Evolutionary conservation across 108 stramenopile species (phyloP).

Genomic region (Asterionellopsis glacialis): DNA sequence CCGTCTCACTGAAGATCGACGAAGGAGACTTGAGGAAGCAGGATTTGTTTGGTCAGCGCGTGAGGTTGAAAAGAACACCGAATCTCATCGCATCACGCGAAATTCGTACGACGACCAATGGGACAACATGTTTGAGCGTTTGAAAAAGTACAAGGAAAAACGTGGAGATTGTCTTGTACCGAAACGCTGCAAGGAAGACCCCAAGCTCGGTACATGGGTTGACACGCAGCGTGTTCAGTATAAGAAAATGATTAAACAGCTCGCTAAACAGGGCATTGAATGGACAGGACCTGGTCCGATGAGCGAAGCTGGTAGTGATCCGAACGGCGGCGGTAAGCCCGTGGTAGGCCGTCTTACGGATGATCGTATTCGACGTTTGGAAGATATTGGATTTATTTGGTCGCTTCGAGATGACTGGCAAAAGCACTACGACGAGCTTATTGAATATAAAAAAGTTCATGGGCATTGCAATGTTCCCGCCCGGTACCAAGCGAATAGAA

Average conservation of each 20-base stretch:
- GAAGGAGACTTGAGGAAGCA: slow-evolving; percentile 29
- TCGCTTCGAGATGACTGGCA: slow-evolving; percentile 55
- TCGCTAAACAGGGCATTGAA: slow-evolving; percentile 17
- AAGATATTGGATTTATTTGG: slow-evolving; percentile 71
- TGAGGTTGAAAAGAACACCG: slow-evolving; percentile 21
- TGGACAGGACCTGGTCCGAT: neutral
- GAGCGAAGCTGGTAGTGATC: neutral
- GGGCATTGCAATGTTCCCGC: slow-evolving; percentile 81
- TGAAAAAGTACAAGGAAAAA: slow-evolving; percentile 36
- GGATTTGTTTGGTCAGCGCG: slow-evolving; percentile 55
- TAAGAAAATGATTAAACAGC: slow-evolving; percentile 38
- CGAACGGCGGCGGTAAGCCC: slow-evolving; percentile 15
- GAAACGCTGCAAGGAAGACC: slow-evolving; percentile 30
- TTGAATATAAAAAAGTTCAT: slow-evolving; percentile 27
- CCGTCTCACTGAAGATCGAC: slow-evolving; percentile 44
- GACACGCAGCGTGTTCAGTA: slow-evolving; percentile 44
- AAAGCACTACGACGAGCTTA: slow-evolving; percentile 42
- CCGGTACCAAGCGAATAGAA: slow-evolving; percentile 54
- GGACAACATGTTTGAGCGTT: slow-evolving; percentile 21
- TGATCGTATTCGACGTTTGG: slow-evolving; percentile 52
- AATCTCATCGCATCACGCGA: slow-evolving; percentile 19
- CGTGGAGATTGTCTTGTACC: slow-evolving; percentile 59
- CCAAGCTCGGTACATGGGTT: slow-evolving; percentile 42
- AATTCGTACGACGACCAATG: slow-evolving; percentile 54
- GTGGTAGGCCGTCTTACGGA: slow-evolving; percentile 39